phyloP scores from a whole-genome alignment of 2,329 filamentous ascomycete species.

The Aspergillus japonicus region DNA sequence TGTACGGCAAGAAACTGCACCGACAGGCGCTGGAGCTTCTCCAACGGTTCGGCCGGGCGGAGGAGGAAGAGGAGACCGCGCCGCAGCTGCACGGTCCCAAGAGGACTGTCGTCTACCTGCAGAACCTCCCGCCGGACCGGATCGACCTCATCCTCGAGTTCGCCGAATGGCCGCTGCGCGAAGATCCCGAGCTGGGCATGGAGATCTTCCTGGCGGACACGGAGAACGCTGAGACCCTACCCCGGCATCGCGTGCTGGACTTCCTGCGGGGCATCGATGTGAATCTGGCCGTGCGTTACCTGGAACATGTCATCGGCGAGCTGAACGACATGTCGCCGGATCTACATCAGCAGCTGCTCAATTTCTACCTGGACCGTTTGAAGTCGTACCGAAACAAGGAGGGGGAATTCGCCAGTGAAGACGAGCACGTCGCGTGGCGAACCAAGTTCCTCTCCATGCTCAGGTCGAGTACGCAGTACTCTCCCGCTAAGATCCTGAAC shows the following conservation, averaged over 20 bases:
- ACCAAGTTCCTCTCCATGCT: conserved; percentile 72
- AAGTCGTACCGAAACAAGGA: conserved; percentile 40
- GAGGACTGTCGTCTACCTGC: conserved; percentile 84
- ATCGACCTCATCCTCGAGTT: conserved; percentile 91
- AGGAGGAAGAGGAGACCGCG: conserved; percentile 37
- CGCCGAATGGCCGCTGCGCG: conserved; percentile 78
- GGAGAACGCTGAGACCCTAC: conserved; percentile 88
- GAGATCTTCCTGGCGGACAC: conserved; percentile 91
- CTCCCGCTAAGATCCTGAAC: conserved; percentile 71
- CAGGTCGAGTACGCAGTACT: conserved; percentile 74
- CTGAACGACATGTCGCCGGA: conserved; percentile 80
- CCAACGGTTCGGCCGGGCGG: conserved; percentile 70
- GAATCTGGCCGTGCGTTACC: conserved; percentile 72
- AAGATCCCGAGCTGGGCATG: conserved; percentile 75
- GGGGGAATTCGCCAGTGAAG: conserved; percentile 37
- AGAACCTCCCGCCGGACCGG: conserved; percentile 79
- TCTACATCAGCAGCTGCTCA: conserved; percentile 80
- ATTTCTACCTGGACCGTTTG: conserved; percentile 64
- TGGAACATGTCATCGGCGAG: conserved; percentile 88
- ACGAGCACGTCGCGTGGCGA: conserved; percentile 59
- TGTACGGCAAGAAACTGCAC: conserved; percentile 92
- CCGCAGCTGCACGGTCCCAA: conserved; percentile 72
- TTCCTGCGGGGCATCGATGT: conserved; percentile 71
- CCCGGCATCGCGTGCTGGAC: conserved; percentile 69
- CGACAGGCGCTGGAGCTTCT: conserved; percentile 80